phyloP scores from a whole-genome alignment of 805 yeast genomes.

The Groenewaldozyma tartarivorans region DNA sequence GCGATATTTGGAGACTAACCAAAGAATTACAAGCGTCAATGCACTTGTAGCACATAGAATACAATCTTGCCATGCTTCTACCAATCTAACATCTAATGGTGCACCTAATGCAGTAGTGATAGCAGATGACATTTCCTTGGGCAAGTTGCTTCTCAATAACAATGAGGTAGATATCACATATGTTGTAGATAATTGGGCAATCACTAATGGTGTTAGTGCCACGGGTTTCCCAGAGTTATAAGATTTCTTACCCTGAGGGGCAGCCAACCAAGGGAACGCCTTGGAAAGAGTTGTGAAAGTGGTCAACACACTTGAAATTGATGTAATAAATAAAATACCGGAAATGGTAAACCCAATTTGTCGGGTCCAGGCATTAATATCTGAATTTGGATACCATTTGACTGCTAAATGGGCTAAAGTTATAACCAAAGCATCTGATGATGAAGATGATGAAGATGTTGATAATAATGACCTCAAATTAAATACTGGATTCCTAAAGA shows the following conservation, averaged over 20 bases:
- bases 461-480: background rate
- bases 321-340: constrained; percentile 29
- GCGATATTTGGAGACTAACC: constrained; percentile 3
- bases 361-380: constrained; percentile 29
- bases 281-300: constrained; percentile 24
- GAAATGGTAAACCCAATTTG: constrained; percentile 32
- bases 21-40: constrained; percentile 14
- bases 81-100: constrained; percentile 28
- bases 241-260: background rate
- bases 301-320: constrained; percentile 29
- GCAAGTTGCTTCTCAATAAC: constrained; percentile 31
- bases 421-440: constrained; percentile 20
- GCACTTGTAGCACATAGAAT: constrained; percentile 26
- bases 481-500: constrained; percentile 23
- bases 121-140: constrained; percentile 30
- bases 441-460: constrained; percentile 4
- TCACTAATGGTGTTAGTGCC: constrained; percentile 18
- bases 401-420: constrained; percentile 18
- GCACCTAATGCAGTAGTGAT: constrained; percentile 32
- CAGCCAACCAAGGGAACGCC: constrained; percentile 23
- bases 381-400: constrained; percentile 11
- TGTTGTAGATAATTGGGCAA: constrained; percentile 30
- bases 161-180: constrained; percentile 33
- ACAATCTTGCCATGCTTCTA: constrained; percentile 32
- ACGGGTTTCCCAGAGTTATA: constrained; percentile 8